Conservation (phyloP, 257 asterid species). For the Voacanga thouarsii region DNA sequence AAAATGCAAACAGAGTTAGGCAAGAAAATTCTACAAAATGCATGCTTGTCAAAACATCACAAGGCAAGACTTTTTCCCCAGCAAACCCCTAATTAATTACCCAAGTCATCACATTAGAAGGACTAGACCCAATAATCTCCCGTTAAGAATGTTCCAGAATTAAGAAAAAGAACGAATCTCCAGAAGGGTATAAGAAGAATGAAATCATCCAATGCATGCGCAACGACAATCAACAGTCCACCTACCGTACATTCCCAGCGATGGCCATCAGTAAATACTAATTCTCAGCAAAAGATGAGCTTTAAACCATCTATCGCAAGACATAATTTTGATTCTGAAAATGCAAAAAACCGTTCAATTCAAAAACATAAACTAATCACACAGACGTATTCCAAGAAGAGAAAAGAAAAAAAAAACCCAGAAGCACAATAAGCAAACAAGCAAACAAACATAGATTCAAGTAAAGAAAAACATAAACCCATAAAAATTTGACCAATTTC, state of each 20-base stretch:
- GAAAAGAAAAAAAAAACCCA: neutral
- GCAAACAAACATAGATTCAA: neutral
- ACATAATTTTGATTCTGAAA: slow-evolving; percentile 19
- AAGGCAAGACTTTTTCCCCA: neutral
- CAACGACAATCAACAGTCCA: neutral
- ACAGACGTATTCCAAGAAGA: neutral
- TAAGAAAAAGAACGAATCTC: neutral
- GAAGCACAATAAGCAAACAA: neutral
- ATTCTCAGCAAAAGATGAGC: slow-evolving; percentile 12
- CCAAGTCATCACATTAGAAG: neutral
- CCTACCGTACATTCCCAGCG: neutral
- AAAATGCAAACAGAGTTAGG: slow-evolving; percentile 15
- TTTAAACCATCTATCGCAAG: slow-evolving; percentile 6
- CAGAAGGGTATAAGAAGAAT: neutral
- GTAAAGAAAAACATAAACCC: slow-evolving; percentile 3
- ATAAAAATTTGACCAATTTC: neutral
- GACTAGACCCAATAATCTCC: neutral
- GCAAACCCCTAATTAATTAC: neutral
- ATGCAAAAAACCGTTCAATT: slow-evolving; percentile 3
- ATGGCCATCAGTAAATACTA: slow-evolving; percentile 14
- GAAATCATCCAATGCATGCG: neutral
- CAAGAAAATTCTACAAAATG: slow-evolving; percentile 5
- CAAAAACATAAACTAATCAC: neutral
- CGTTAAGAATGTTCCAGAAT: neutral
- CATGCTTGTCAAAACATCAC: neutral